Evolutionary conservation across 2,329 filamentous ascomycete genomes (phyloP).

Genomic region (Escovopsis sp.): DNA sequence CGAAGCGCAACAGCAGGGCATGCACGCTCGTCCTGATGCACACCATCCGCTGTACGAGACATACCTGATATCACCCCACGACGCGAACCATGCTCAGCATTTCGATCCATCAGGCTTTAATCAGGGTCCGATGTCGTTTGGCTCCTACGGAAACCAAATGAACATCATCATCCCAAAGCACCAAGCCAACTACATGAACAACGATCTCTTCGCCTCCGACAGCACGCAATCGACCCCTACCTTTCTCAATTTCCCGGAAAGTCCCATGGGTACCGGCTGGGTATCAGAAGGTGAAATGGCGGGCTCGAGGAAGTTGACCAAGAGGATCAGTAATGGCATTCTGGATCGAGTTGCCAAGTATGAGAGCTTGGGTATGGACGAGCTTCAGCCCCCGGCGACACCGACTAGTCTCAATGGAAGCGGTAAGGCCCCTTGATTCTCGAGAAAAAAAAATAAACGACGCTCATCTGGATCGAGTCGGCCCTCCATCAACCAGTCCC

Average conservation of each 20-base stretch:
- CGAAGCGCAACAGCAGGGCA: slow-evolving; percentile 81
- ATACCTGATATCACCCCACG: slow-evolving; percentile 42
- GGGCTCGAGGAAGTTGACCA: slow-evolving; percentile 26
- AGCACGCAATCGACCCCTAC: slow-evolving; percentile 34
- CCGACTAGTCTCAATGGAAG: slow-evolving; percentile 44
- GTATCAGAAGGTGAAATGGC: slow-evolving; percentile 33
- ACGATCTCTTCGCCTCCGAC: slow-evolving; percentile 32
- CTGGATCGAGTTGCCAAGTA: slow-evolving; percentile 46
- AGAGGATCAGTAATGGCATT: slow-evolving; percentile 45
- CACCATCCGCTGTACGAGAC: slow-evolving; percentile 30
- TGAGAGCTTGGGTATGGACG: slow-evolving; percentile 35
- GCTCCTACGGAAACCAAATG: slow-evolving; percentile 29
- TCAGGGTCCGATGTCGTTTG: slow-evolving; percentile 30
- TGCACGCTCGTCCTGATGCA: slow-evolving; percentile 58
- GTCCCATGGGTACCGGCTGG: slow-evolving; percentile 32
- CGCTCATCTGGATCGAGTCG: background rate
- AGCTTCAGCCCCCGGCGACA: slow-evolving; percentile 40
- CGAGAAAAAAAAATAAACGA: no score
- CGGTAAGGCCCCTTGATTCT: slow-evolving; percentile 29
- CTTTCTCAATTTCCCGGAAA: slow-evolving; percentile 36
- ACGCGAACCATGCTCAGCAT: slow-evolving; percentile 37
- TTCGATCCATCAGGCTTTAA: slow-evolving; percentile 36
- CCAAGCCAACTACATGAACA: slow-evolving; percentile 27
- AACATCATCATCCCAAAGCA: slow-evolving; percentile 33
- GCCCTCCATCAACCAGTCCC: background rate